Evolutionary conservation across 148 eudicot species (phyloP), one percentile per base, ranked within the genome.

Genomic region (Drosera capensis): DNA sequence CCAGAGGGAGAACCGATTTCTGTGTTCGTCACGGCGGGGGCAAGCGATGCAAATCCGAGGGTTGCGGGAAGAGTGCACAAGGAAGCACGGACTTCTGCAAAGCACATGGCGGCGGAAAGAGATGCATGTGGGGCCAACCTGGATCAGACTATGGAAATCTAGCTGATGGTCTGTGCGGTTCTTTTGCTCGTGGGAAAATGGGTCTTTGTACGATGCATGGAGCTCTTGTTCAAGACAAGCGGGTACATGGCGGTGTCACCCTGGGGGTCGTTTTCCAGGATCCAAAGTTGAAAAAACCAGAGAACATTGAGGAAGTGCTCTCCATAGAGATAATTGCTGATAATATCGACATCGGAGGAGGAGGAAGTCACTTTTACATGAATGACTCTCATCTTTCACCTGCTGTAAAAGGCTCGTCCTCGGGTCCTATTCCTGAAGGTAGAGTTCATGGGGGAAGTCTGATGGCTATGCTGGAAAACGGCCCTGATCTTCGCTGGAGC

Each of bases 401-500:
- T 28, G 31, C 31, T 5, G 31, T 28, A 0, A 28, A 11, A 11
- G 31, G 0, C 31, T 11, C 31, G 7, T 28, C 31, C 0, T 28
- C 31, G 5, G 31, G 7, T 28, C 3, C 17, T 34, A 20, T 38
- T 31, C 61, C 78, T 8, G 81, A 71, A 48, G 78, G 78, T 16
- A 66, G 86, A 55, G 86, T 78, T 34, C 86, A 78, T 51, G 86
- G 86, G 11, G 86, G 78, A 51, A 58, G 71, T 60, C 62, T 78
- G 22, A 37, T 71, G 74, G 66, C 81, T 14, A 43, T 74, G 62
- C 49, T 68, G 11, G 49, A 51, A 41, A 49, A 63, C 0, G 59
- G 45, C 55, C 50, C 59, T 8, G 52, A 16, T 19, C 42, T 28
- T 56, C 45, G 50, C 13, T 2, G 38, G n/a, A 51, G 21, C 60